Conservation (phyloP, 176 grass and related monocot genomes). For the Alopecurus myosuroides region DNA sequence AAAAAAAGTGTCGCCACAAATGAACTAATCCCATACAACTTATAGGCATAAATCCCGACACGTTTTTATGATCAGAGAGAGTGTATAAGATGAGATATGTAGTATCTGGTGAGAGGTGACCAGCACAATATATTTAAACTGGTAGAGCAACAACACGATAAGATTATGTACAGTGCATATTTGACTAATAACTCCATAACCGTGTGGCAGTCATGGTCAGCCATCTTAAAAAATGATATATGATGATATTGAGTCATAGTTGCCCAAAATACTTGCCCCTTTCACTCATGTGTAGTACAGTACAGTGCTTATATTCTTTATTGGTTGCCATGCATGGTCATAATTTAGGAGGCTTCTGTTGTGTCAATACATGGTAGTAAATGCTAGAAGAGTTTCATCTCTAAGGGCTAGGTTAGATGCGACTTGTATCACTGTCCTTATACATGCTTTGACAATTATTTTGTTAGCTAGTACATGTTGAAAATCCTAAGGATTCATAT, state of each 20-base stretch:
- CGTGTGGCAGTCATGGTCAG: background rate
- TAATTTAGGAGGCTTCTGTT: background rate
- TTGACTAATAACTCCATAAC: background rate
- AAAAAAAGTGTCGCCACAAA: no score
- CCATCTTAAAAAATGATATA: background rate
- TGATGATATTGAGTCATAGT: background rate
- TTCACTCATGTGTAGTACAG: background rate
- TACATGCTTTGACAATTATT: background rate
- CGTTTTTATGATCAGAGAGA: no score
- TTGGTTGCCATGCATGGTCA: background rate
- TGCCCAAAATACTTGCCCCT: background rate
- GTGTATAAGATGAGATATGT: background rate
- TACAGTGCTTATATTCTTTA: background rate
- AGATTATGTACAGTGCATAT: background rate
- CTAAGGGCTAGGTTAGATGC: background rate
- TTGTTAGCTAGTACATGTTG: constrained; percentile 4
- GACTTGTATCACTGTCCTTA: background rate
- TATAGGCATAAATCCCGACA: no score
- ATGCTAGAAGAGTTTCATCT: background rate
- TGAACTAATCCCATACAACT: no score
- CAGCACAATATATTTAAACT: background rate
- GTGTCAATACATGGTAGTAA: background rate
- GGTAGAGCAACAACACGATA: background rate
- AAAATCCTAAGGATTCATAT: background rate
- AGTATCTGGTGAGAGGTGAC: background rate